These are phyloP conservation scores for Pseudogymnoascus sp. DNA, from an alignment of 2,329 filamentous ascomycete genomes.

Conservation along the genomic window DNA sequence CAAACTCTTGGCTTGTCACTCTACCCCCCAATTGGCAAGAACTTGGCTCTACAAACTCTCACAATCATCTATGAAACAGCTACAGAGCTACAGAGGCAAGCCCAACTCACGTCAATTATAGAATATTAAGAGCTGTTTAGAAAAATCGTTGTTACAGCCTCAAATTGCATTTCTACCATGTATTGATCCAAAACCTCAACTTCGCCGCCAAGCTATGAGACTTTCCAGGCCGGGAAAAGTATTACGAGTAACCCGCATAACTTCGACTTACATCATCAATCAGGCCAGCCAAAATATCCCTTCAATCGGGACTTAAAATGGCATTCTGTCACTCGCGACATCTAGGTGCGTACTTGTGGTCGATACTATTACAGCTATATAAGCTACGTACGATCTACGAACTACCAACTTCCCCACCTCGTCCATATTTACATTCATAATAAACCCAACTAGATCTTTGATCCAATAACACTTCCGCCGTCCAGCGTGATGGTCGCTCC, in stretches of 20 bases:
- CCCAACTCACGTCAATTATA: not conserved
- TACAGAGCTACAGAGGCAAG: not conserved
- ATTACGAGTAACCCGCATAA: not conserved
- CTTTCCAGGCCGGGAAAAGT: not conserved
- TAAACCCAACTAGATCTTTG: constrained; percentile 35
- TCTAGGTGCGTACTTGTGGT: not conserved
- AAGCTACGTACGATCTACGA: not conserved
- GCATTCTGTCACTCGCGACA: not conserved
- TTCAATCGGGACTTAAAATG: not conserved
- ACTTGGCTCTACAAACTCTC: not conserved
- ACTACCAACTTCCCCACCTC: not conserved
- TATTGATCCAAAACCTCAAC: not conserved
- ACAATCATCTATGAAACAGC: not conserved
- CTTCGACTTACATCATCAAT: not conserved
- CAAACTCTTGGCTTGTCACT: constrained; percentile 8
- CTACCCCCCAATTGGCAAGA: not conserved
- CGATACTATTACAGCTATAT: not conserved
- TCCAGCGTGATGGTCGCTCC: constrained; percentile 58
- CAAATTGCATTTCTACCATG: not conserved
- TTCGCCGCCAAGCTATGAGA: not conserved
- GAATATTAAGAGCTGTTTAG: not conserved
- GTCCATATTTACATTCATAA: not conserved
- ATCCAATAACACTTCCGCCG: constrained; percentile 43
- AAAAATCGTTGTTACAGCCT: not conserved
- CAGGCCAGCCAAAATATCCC: not conserved